Conservation (phyloP, 768 basidiomycete species). For the Hygrocybe punicea region DNA sequence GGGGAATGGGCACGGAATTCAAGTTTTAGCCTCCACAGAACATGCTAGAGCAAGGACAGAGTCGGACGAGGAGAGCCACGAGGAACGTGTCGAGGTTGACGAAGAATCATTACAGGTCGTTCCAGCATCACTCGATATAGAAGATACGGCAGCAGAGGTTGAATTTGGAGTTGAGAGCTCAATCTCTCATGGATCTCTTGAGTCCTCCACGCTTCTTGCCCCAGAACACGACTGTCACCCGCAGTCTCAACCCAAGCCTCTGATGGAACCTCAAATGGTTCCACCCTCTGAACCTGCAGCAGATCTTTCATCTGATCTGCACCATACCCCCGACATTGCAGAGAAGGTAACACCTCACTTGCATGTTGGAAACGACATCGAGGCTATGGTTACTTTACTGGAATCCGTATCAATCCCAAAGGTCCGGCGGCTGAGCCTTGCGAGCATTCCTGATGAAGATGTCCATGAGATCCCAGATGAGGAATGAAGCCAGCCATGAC, state of each 20-base stretch:
- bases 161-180: too few species aligned
- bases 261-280: neutral
- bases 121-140: too few species aligned
- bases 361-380: conserved; percentile 45
- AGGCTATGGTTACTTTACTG: conserved; percentile 65
- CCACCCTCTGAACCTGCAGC: neutral
- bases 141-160: too few species aligned
- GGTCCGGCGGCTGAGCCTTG: conserved; percentile 41
- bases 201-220: neutral
- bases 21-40: too few species aligned
- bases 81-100: too few species aligned
- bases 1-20: neutral
- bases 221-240: neutral
- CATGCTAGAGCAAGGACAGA: too few species aligned
- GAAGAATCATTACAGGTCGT: too few species aligned
- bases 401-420: conserved; percentile 43
- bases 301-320: neutral
- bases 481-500: conserved; percentile 29
- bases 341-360: conserved; percentile 3
- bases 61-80: too few species aligned
- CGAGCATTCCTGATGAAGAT: conserved; percentile 50
- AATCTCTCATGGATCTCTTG: neutral
- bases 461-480: conserved; percentile 54
- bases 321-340: neutral
- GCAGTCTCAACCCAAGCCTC: neutral